Evolutionary conservation across 805 yeast species (phyloP).

Genomic region (Candida silvicultrix): DNA sequence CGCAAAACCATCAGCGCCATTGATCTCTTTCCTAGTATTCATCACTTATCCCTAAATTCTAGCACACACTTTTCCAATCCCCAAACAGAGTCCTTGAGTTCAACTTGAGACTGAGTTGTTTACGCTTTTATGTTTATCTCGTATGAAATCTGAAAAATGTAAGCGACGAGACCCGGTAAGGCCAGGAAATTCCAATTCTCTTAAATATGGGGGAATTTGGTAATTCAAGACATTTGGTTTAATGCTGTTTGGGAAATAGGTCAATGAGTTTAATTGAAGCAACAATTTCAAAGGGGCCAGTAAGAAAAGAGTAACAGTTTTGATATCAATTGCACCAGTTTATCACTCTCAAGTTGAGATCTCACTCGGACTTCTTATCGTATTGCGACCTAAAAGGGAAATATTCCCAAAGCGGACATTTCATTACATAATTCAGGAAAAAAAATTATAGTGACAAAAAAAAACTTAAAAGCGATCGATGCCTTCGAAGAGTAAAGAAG

Average conservation of each 20-base stretch:
- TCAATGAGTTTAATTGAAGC: too few species aligned
- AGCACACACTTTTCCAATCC: too few species aligned
- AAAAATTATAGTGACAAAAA: background rate
- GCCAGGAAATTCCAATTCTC: background rate
- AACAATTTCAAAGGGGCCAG: too few species aligned
- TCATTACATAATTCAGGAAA: background rate
- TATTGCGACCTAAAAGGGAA: background rate
- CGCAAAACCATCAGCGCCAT: slow-evolving; percentile 4
- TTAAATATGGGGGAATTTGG: background rate
- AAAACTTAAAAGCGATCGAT: too few species aligned
- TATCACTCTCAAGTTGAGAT: background rate
- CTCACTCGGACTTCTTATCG: background rate
- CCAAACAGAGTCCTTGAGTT: too few species aligned
- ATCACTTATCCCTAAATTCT: slow-evolving; percentile 2
- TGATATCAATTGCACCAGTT: too few species aligned
- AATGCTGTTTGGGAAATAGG: too few species aligned
- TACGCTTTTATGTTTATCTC: too few species aligned
- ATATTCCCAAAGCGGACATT: background rate
- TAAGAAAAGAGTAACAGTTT: too few species aligned
- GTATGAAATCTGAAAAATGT: background rate
- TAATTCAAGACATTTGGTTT: background rate
- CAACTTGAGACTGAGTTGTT: too few species aligned
- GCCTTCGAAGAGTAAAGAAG: too few species aligned
- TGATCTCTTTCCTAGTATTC: slow-evolving; percentile 19
- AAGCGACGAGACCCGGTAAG: background rate